Percentiles rank a stretch among this genome's conserved stretches.
These are phyloP conservation scores for Suillus bovinus DNA, from an alignment of 768 basidiomycete species.

Conservation along the genomic window DNA sequence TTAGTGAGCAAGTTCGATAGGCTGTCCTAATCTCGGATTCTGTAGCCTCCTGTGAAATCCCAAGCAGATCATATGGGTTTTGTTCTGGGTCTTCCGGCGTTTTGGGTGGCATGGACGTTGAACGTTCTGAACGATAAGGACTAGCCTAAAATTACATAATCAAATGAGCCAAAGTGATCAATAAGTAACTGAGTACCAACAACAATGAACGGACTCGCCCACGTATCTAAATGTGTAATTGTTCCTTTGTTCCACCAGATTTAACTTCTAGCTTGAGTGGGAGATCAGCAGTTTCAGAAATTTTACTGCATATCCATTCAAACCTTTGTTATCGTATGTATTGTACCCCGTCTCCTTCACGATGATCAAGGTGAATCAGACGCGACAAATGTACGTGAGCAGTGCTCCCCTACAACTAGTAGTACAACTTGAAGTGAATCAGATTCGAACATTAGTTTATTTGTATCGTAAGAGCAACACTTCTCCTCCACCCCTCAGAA, in stretches of 20 bases:
- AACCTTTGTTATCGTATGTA: background rate
- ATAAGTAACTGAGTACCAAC: too few relatives aligned
- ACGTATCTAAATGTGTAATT: too few relatives aligned
- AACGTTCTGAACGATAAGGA: background rate
- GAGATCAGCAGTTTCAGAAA: background rate
- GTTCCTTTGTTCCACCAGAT: background rate
- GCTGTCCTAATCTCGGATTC: conserved; percentile 80
- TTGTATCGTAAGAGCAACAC: background rate
- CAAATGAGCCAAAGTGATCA: background rate
- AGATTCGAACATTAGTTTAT: background rate
- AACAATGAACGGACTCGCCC: too few relatives aligned
- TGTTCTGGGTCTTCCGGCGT: conserved; percentile 51
- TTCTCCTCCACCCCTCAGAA: conserved; percentile 8
- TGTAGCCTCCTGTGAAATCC: conserved; percentile 59
- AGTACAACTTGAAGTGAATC: background rate
- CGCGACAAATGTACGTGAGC: background rate
- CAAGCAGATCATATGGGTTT: conserved; percentile 75
- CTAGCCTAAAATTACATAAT: background rate
- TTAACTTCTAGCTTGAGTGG: background rate
- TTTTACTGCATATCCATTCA: background rate
- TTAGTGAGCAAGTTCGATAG: conserved; percentile 76
- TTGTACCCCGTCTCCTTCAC: background rate
- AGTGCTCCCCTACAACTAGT: background rate
- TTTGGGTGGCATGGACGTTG: conserved; percentile 24
- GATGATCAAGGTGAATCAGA: conserved; percentile 4